A percentile compares a stretch with the other conserved stretches of the same genome.
phyloP scores from a whole-genome alignment of 441 rosid genomes.

The Syzygium malaccense region DNA sequence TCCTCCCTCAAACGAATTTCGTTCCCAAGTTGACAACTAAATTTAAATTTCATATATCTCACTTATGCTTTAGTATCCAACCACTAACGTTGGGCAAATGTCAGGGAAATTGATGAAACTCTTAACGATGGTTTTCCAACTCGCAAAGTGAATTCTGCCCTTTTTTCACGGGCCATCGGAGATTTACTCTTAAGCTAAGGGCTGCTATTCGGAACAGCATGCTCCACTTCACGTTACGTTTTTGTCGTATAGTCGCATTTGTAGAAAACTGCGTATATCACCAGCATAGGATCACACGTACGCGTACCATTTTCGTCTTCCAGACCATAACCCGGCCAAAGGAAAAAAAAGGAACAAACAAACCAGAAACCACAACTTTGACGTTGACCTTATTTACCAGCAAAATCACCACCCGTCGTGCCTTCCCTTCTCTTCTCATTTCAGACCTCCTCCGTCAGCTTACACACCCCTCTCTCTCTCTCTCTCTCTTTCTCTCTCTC shows the following conservation, averaged over 20 bases:
- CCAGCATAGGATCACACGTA: neutral
- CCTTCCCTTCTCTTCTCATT: neutral
- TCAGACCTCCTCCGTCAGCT: neutral
- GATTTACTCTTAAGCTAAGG: neutral
- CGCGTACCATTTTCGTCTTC: neutral
- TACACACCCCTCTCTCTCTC: neutral
- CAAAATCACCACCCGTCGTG: neutral
- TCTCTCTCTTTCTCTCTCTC: neutral
- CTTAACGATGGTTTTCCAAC: neutral
- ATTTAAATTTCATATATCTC: neutral
- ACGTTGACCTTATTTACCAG: neutral
- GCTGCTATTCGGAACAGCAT: neutral
- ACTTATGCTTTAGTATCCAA: neutral
- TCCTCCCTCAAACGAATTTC: too few relatives aligned
- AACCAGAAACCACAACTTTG: neutral
- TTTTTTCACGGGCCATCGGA: neutral
- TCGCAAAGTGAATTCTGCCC: neutral
- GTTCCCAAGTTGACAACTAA: too few relatives aligned
- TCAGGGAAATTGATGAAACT: neutral
- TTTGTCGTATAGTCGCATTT: neutral
- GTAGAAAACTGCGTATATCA: neutral
- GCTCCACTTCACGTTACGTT: neutral
- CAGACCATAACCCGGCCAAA: neutral
- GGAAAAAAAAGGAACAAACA: accelerated
- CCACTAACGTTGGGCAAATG: neutral